Base-by-base conservation (phyloP, 768 basidiomycete genomes). In the Russula griseocarnosa region DNA sequence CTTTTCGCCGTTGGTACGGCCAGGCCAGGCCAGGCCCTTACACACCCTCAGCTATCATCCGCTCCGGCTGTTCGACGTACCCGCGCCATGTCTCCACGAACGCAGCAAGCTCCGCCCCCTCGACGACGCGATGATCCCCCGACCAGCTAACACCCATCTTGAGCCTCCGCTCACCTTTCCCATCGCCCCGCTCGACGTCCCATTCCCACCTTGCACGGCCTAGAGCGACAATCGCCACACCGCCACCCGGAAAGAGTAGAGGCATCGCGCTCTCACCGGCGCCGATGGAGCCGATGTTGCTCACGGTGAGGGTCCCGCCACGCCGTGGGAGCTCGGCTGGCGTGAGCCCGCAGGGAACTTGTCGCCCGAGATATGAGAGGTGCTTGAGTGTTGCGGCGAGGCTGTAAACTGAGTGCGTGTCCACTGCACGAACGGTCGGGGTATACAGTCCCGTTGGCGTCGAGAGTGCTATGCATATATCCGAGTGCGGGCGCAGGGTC, bases 31-130 rank as follows among this genome's bases (percentile, higher is more conserved):
- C 28, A 28, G 28, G 49, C 49, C 54, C 11, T 77, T 67, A 80
- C 14, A 79, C 69, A 0, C 76, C 77, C 52, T 80, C 79, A 4
- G 69, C 90, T 68, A 92, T 81, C 64, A 92, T 70, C 72, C 87
- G 78, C 72, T 81, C 83, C 3, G 93, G 93, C 2, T 75, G 72
- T 75, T 94, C 92, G 18, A 93, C 88, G 79, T 85, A 91, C 18
- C 75, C 77, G 65, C 92, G 83, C 92, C 92, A 95, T 49, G 80
- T 78, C 76, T 94, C 91, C 65, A 92, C 88, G 72, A 95, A 92
- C 67, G 89, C 91, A 58, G 89, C 91, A 66, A 95, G 72, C 76
- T 95, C 92, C 1, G 92, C 92, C 5, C 92, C 92, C 72, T 95
- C 92, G 11, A 94, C 85, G 8, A 95, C 85, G 18, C 92, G 77